Evolutionary conservation across 1,284 basidiomycete species (phyloP).

Genomic region (Inonotus hispidus): DNA sequence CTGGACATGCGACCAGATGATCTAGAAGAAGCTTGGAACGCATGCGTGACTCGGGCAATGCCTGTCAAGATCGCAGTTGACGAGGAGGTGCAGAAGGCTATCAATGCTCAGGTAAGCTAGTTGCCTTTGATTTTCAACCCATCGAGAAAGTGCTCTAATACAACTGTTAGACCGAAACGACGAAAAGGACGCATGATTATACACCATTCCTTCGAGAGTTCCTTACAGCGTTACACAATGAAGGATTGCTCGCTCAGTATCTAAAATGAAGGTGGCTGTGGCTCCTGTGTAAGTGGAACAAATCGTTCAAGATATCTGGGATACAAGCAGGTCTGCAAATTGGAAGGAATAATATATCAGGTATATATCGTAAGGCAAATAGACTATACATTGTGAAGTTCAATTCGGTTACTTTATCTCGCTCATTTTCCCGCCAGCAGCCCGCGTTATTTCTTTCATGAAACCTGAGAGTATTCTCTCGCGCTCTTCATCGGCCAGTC

Average conservation of each 20-base stretch:
- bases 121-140: neutral
- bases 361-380: neutral
- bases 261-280: neutral
- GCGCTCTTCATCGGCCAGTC: constrained; percentile 17
- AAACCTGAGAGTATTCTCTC: constrained; percentile 42
- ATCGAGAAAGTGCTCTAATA: neutral
- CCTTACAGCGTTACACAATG: constrained; percentile 37
- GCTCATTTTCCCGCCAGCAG: constrained; percentile 50
- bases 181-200: constrained; percentile 56
- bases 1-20: constrained; percentile 37
- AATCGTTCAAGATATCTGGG: too few species aligned
- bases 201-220: constrained; percentile 51
- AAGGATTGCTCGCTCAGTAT: constrained; percentile 35
- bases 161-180: constrained; percentile 42
- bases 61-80: constrained; percentile 41
- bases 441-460: constrained; percentile 53
- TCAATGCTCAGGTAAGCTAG: constrained; percentile 40
- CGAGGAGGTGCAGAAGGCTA: constrained; percentile 44
- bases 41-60: constrained; percentile 37
- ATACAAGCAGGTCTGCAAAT: neutral
- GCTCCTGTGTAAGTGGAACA: neutral
- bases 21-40: constrained; percentile 40
- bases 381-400: neutral
- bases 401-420: neutral
- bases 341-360: neutral